Percentiles rank a stretch among this genome's conserved stretches.
Evolutionary conservation across 768 basidiomycete species (phyloP).

Genomic region (Xerocomus potaroensis): DNA sequence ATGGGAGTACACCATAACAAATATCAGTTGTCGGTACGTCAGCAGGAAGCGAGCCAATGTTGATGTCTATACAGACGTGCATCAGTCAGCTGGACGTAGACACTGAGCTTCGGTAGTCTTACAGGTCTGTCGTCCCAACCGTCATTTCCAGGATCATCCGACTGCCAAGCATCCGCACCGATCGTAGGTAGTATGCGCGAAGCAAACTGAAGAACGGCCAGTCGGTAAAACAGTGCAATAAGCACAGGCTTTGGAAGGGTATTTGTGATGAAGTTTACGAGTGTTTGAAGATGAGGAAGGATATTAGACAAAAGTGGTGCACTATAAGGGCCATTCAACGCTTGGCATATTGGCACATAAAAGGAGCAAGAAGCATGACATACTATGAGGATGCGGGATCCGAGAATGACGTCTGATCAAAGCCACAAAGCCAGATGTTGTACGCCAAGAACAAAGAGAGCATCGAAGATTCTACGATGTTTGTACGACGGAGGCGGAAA

Average conservation of each 20-base stretch:
- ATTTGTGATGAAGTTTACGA: slow-evolving; percentile 78
- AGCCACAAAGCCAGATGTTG: slow-evolving; percentile 86
- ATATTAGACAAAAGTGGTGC: slow-evolving; percentile 76
- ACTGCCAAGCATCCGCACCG: slow-evolving; percentile 75
- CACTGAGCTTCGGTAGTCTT: slow-evolving; percentile 10
- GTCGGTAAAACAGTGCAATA: slow-evolving; percentile 71
- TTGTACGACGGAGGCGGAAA: slow-evolving; percentile 82
- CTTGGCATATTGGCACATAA: background rate
- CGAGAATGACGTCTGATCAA: slow-evolving; percentile 67
- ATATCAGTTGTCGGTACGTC: slow-evolving; percentile 80
- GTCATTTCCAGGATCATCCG: slow-evolving; percentile 55
- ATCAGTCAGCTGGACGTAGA: slow-evolving; percentile 8
- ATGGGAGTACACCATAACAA: slow-evolving; percentile 85
- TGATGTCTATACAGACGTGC: slow-evolving; percentile 52
- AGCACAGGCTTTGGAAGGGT: slow-evolving; percentile 84
- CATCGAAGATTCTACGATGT: slow-evolving; percentile 87
- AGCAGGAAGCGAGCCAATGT: slow-evolving; percentile 68
- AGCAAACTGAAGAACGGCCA: slow-evolving; percentile 76
- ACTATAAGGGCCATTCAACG: slow-evolving; percentile 34
- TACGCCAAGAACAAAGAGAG: slow-evolving; percentile 87
- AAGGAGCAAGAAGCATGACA: slow-evolving; percentile 24
- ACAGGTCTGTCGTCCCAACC: slow-evolving; percentile 74
- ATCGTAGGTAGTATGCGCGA: slow-evolving; percentile 83
- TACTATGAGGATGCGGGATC: slow-evolving; percentile 78
- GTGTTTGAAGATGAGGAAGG: slow-evolving; percentile 73